Evolutionary conservation across 106 monocot genomes (phyloP).

Genomic region (Chionographis japonica): DNA sequence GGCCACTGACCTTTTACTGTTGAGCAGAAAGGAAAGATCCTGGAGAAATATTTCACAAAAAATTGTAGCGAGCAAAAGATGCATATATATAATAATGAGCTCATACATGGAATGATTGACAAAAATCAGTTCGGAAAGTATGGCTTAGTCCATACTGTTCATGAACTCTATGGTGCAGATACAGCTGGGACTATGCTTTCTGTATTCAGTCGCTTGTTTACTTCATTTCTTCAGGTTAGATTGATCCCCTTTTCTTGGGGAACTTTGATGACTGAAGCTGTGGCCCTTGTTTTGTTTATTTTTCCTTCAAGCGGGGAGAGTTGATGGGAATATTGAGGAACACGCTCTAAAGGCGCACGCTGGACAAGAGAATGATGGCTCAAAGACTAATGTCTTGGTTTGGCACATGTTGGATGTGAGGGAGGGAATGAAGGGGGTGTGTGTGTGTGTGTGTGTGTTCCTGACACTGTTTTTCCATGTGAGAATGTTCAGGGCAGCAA

Average conservation of each 20-base stretch:
- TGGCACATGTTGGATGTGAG: too few relatives aligned
- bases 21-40: slow-evolving; percentile 60
- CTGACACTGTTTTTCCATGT: too few relatives aligned
- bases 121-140: slow-evolving; percentile 91
- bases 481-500: too few relatives aligned
- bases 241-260: slow-evolving; percentile 1
- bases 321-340: too few relatives aligned
- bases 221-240: slow-evolving; percentile 76
- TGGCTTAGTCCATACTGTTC: slow-evolving; percentile 88
- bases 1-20: slow-evolving; percentile 67
- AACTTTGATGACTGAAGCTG: too few relatives aligned
- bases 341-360: too few relatives aligned
- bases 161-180: slow-evolving; percentile 93
- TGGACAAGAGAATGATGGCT: too few relatives aligned
- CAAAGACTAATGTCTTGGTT: too few relatives aligned
- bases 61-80: slow-evolving; percentile 39
- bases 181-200: slow-evolving; percentile 74
- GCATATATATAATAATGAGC: slow-evolving; percentile 62
- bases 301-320: too few relatives aligned
- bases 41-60: slow-evolving; percentile 56
- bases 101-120: slow-evolving; percentile 94
- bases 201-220: slow-evolving; percentile 85
- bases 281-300: too few relatives aligned
- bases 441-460: too few relatives aligned
- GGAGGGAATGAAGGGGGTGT: too few relatives aligned